Conservation (phyloP, 2,329 filamentous ascomycete species). For the Intubia oerlemansii region DNA sequence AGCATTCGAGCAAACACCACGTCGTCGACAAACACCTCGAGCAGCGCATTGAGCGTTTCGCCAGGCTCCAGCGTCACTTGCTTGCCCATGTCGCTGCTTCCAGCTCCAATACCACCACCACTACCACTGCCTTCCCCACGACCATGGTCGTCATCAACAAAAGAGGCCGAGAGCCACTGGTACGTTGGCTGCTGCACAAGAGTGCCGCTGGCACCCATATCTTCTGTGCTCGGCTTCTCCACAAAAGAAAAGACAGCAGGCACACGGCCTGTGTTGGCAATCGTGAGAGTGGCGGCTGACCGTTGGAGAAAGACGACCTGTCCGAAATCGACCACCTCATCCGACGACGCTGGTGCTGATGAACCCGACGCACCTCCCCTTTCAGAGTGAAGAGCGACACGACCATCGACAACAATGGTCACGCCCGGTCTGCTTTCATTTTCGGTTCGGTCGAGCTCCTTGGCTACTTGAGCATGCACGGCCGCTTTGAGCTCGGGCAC, state of each 20-base stretch:
- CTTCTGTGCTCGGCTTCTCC: conserved; percentile 37
- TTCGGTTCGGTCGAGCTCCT: conserved; percentile 60
- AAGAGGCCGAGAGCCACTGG: conserved; percentile 50
- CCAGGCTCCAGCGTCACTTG: conserved; percentile 61
- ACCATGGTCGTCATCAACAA: conserved; percentile 26
- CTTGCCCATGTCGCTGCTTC: conserved; percentile 18
- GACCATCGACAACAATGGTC: conserved; percentile 42
- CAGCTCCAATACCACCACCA: neutral
- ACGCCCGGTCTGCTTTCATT: conserved; percentile 23
- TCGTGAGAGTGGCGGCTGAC: conserved; percentile 47
- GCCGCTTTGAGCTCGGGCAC: conserved; percentile 67
- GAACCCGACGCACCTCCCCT: neutral
- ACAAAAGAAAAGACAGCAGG: conserved; percentile 63
- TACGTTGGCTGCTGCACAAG: conserved; percentile 18
- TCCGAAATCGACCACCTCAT: conserved; percentile 49
- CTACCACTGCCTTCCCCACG: conserved; percentile 12
- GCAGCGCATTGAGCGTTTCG: conserved; percentile 50
- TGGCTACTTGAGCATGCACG: conserved; percentile 68
- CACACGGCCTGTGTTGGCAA: conserved; percentile 82
- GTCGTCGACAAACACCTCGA: conserved; percentile 46
- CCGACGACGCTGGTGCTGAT: conserved; percentile 1
- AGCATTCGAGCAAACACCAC: conserved; percentile 43
- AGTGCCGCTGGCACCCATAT: conserved; percentile 12
- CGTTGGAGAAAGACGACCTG: conserved; percentile 46
- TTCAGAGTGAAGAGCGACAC: conserved; percentile 16